Evolutionary conservation across 305 asterid genomes (phyloP).

Genomic region (Fraxinus nigra): DNA sequence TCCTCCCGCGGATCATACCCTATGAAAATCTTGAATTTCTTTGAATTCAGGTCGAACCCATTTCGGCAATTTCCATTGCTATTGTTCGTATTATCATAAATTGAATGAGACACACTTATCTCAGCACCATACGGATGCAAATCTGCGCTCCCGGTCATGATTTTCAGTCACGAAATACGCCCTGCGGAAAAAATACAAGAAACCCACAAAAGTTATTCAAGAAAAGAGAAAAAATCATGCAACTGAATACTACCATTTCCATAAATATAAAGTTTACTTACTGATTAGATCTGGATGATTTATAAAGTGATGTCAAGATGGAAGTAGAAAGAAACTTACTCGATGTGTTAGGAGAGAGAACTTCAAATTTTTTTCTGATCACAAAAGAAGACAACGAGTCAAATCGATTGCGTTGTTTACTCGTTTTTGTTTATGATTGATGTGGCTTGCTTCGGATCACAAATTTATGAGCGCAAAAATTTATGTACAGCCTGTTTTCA

Average conservation of each 20-base stretch:
- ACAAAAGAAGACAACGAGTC: conserved; percentile 8
- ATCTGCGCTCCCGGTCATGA: conserved; percentile 19
- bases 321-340: neutral
- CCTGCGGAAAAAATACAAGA: conserved; percentile 11
- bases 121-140: conserved; percentile 21
- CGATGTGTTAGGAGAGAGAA: neutral
- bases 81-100: conserved; percentile 24
- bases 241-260: neutral
- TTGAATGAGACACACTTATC: conserved; percentile 18
- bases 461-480: neutral
- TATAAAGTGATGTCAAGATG: neutral
- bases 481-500: conserved; percentile 15
- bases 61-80: conserved; percentile 21
- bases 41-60: conserved; percentile 17
- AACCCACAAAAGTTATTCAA: conserved; percentile 6
- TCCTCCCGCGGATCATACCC: conserved; percentile 87
- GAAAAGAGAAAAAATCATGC: conserved; percentile 4
- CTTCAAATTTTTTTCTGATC: neutral
- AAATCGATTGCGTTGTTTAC: neutral
- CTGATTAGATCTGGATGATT: conserved; percentile 27
- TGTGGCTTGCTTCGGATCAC: conserved; percentile 9
- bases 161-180: conserved; percentile 7
- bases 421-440: neutral
- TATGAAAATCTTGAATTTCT: conserved; percentile 62
- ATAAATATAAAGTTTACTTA: conserved; percentile 21